Percentiles rank a stretch among this genome's conserved stretches.
Evolutionary conservation across 129 eudicot species (phyloP).

Genomic region (Gnaphalium uliginosum): DNA sequence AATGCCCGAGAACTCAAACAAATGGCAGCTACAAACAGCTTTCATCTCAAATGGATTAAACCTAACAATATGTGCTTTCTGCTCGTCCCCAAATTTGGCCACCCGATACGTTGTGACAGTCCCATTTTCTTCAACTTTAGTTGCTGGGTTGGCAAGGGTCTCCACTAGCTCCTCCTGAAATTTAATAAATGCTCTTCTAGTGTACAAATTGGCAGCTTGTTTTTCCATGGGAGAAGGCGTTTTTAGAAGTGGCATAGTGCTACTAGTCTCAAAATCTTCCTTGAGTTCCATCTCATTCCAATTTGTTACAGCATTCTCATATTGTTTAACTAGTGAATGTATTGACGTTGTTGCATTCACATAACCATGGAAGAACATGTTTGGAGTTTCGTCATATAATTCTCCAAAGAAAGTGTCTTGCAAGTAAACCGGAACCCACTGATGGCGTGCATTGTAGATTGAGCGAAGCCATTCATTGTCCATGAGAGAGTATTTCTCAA

Average conservation of each 20-base stretch:
- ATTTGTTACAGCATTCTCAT: constrained; percentile 51
- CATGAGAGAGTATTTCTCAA: constrained; percentile 46
- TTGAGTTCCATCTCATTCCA: constrained; percentile 69
- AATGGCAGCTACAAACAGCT: constrained; percentile 67
- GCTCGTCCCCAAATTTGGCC: constrained; percentile 73
- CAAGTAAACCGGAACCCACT: constrained; percentile 76
- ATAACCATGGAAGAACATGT: constrained; percentile 50
- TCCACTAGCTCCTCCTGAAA: constrained; percentile 80
- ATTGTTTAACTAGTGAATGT: constrained; percentile 53
- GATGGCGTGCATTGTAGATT: constrained; percentile 60
- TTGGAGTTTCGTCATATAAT: constrained; percentile 33
- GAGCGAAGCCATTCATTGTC: constrained; percentile 72
- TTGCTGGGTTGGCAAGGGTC: constrained; percentile 75
- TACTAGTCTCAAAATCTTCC: constrained; percentile 62
- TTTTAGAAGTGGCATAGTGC: constrained; percentile 54
- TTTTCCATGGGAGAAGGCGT: constrained; percentile 94
- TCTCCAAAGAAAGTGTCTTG: constrained; percentile 76
- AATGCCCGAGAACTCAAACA: constrained; percentile 69
- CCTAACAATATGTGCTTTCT: constrained; percentile 53
- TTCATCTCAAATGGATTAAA: constrained; percentile 53
- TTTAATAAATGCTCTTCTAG: constrained; percentile 54
- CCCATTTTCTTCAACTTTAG: constrained; percentile 55
- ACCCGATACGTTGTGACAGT: constrained; percentile 48
- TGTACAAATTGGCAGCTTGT: constrained; percentile 71
- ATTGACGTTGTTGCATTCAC: constrained; percentile 47